Percentiles rank a stretch among this genome's conserved stretches.
phyloP scores from a whole-genome alignment of 306 rosid species.

The Astragalus membranaceus region DNA sequence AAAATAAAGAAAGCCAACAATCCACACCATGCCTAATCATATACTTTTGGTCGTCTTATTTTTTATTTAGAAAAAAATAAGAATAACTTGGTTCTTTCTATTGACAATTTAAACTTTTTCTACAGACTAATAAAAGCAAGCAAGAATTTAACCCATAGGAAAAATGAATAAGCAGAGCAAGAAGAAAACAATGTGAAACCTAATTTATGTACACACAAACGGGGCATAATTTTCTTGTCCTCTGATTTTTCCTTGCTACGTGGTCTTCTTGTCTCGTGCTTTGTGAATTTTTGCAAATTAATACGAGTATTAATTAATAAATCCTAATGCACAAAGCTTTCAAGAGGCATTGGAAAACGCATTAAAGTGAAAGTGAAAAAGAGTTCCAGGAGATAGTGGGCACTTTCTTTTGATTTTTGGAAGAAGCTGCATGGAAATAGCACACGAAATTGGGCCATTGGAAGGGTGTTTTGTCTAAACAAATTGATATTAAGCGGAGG shows the following conservation, averaged over 20 bases:
- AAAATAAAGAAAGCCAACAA: not conserved
- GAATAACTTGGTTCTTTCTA: not conserved
- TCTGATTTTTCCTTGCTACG: not conserved
- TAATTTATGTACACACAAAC: not conserved
- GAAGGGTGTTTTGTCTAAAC: not conserved
- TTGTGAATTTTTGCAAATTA: not conserved
- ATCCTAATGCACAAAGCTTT: conserved; percentile 15
- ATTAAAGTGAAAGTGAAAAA: conserved; percentile 23
- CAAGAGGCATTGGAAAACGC: conserved; percentile 24
- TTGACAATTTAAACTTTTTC: not conserved
- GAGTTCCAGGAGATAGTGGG: not conserved
- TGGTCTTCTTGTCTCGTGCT: not conserved
- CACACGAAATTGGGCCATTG: not conserved
- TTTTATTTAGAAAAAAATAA: not conserved
- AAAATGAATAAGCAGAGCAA: not conserved
- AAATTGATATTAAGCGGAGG: not conserved
- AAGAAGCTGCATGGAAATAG: not conserved
- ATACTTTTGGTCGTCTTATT: not conserved
- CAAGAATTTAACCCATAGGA: no score
- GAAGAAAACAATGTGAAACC: not conserved
- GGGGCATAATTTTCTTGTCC: not conserved
- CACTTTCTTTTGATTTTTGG: conserved; percentile 20
- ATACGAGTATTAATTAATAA: not conserved
- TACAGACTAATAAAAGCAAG: not conserved
- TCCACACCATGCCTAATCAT: not conserved